These are phyloP conservation scores for Cicer bijugum DNA, from an alignment of 306 rosid genomes.

Conservation along the genomic window DNA sequence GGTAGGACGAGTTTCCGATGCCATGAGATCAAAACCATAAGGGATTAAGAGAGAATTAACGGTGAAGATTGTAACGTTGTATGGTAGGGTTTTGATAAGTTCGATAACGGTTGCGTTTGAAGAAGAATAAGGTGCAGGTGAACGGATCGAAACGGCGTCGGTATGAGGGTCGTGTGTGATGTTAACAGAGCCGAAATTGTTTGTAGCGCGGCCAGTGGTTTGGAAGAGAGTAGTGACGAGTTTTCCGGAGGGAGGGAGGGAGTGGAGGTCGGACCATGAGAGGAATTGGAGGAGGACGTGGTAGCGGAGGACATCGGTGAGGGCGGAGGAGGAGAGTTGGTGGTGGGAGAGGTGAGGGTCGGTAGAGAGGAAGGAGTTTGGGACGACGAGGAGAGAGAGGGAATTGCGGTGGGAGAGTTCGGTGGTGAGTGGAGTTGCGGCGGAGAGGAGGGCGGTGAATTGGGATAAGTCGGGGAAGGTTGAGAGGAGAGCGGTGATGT, in stretches of 20 bases:
- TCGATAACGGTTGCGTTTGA: slow-evolving; percentile 73
- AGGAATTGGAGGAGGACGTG: slow-evolving; percentile 87
- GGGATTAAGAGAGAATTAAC: slow-evolving; percentile 80
- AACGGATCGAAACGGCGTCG: slow-evolving; percentile 59
- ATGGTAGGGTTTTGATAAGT: slow-evolving; percentile 73
- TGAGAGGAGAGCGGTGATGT: slow-evolving; percentile 83
- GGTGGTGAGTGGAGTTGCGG: slow-evolving; percentile 54
- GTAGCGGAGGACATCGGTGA: slow-evolving; percentile 89
- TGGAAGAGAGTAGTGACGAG: slow-evolving; percentile 90
- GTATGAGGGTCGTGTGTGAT: slow-evolving; percentile 63
- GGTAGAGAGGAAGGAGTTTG: slow-evolving; percentile 61
- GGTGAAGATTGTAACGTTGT: slow-evolving; percentile 79
- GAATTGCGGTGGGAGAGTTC: slow-evolving; percentile 76
- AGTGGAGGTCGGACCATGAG: slow-evolving; percentile 71
- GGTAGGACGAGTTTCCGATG: slow-evolving; percentile 83
- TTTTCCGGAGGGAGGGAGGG: slow-evolving; percentile 72
- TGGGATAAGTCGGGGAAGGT: slow-evolving; percentile 74
- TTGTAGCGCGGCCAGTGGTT: slow-evolving; percentile 93
- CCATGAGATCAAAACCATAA: slow-evolving; percentile 81
- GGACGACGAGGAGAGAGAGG: slow-evolving; percentile 90
- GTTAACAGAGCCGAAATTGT: slow-evolving; percentile 79
- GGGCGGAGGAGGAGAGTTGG: slow-evolving; percentile 63
- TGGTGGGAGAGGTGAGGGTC: slow-evolving; percentile 50
- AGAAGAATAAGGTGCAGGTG: slow-evolving; percentile 67
- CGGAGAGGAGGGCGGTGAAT: slow-evolving; percentile 65